These are phyloP conservation scores for Paramecium tetraurelia DNA, from an alignment of 73 alveolate genomes.

Conservation along the genomic window DNA sequence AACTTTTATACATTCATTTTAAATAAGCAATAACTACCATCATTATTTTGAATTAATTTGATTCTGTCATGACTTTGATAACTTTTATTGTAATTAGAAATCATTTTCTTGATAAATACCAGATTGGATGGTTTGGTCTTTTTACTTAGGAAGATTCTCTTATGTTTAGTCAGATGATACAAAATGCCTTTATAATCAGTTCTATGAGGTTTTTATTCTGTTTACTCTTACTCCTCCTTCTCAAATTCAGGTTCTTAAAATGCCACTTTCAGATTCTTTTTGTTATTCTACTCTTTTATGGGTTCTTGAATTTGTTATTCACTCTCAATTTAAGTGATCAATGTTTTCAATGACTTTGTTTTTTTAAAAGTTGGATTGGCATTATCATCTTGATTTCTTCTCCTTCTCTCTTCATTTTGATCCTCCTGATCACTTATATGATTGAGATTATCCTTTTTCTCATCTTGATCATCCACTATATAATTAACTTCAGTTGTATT, in stretches of 20 bases:
- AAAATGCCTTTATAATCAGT: constrained; percentile 48
- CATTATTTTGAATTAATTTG: neutral
- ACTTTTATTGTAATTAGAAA: neutral
- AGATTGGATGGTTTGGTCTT: constrained; percentile 22
- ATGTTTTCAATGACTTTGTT: neutral
- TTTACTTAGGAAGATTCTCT: constrained; percentile 19
- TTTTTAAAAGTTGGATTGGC: neutral
- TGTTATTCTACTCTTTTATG: neutral
- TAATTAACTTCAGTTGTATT: constrained; percentile 11
- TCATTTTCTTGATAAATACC: neutral
- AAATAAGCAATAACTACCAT: constrained; percentile 43
- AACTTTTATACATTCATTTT: neutral
- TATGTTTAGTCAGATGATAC: constrained; percentile 26
- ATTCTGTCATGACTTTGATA: constrained; percentile 35
- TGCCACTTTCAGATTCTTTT: neutral
- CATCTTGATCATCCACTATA: neutral
- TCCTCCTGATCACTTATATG: constrained; percentile 4
- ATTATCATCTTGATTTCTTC: constrained; percentile 38
- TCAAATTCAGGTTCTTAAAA: neutral
- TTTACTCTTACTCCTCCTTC: neutral
- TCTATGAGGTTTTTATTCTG: constrained; percentile 25
- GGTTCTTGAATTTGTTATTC: neutral
- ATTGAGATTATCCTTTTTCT: neutral
- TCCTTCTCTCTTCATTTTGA: constrained; percentile 22
- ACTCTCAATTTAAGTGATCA: neutral